Conservation (phyloP, 2,329 filamentous ascomycete genomes). For the Beauveria sp. region DNA sequence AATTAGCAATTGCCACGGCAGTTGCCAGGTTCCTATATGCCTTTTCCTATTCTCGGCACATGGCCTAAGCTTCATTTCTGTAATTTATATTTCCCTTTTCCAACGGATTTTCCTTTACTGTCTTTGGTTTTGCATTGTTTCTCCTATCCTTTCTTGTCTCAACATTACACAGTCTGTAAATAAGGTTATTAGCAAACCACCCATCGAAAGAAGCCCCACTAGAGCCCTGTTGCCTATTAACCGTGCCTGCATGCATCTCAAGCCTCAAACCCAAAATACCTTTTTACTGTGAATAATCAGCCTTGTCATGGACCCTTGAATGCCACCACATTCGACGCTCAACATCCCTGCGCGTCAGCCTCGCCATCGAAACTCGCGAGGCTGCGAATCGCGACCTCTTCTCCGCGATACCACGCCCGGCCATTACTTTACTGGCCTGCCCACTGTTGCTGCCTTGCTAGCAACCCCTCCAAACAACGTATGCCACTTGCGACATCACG, state of each 20-base stretch:
- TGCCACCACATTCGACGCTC: background rate
- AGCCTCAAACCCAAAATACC: background rate
- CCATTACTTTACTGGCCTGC: background rate
- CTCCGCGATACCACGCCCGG: background rate
- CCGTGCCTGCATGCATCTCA: background rate
- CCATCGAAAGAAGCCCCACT: background rate
- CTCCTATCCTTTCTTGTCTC: too few relatives aligned
- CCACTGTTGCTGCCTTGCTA: background rate
- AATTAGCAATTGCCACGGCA: too few relatives aligned
- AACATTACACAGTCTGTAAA: too few relatives aligned
- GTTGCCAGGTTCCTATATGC: too few relatives aligned
- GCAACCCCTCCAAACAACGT: background rate
- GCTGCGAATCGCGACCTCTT: background rate
- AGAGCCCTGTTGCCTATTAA: background rate
- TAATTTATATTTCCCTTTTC: too few relatives aligned
- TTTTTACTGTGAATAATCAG: background rate
- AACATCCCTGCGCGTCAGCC: conserved; percentile 7
- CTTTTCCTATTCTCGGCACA: too few relatives aligned
- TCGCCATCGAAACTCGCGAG: background rate
- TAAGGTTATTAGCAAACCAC: too few relatives aligned
- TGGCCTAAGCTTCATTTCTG: too few relatives aligned
- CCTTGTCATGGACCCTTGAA: conserved; percentile 1
- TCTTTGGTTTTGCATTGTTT: too few relatives aligned
- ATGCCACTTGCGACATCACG: background rate
- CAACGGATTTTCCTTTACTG: too few relatives aligned